These are phyloP conservation scores for Rasamsonia emersonii DNA, from an alignment of 2,329 filamentous ascomycete species.

Conservation along the genomic window DNA sequence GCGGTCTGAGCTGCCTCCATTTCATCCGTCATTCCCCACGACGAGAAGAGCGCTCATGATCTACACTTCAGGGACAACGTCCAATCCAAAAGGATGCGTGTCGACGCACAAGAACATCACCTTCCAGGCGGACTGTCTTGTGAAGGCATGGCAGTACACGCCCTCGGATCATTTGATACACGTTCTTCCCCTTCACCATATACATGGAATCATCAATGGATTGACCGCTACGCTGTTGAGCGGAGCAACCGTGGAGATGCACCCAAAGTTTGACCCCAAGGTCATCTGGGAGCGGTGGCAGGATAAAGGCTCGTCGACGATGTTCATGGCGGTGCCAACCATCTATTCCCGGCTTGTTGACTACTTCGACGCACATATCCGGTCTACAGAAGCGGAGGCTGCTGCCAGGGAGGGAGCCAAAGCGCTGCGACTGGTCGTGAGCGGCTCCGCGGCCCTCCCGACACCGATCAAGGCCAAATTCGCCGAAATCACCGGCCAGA, in stretches of 20 bases:
- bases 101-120: slow-evolving; percentile 34
- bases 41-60: slow-evolving; percentile 33
- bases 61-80: slow-evolving; percentile 35
- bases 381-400: slow-evolving; percentile 24
- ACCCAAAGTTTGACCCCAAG: slow-evolving; percentile 36
- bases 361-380: slow-evolving; percentile 34
- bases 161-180: slow-evolving; percentile 40
- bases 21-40: slow-evolving; percentile 19
- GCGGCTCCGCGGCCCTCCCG: slow-evolving; percentile 35
- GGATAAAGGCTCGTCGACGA: slow-evolving; percentile 30
- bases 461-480: slow-evolving; percentile 35
- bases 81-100: slow-evolving; percentile 35
- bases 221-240: slow-evolving; percentile 39
- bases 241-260: slow-evolving; percentile 42
- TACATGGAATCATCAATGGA: slow-evolving; percentile 44
- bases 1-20: slow-evolving; percentile 21
- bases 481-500: slow-evolving; percentile 32
- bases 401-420: slow-evolving; percentile 24
- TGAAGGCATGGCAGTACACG: slow-evolving; percentile 33
- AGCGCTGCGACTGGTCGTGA: slow-evolving; percentile 30
- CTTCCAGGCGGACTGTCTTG: slow-evolving; percentile 21
- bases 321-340: slow-evolving; percentile 46
- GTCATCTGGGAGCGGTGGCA: slow-evolving; percentile 42
- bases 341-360: slow-evolving; percentile 43
- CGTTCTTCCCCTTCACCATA: slow-evolving; percentile 43